Evolutionary conservation across 352 stramenopile species (phyloP), one percentile per base, ranked within the genome.

Genomic region (Phytopythium aichiense): DNA sequence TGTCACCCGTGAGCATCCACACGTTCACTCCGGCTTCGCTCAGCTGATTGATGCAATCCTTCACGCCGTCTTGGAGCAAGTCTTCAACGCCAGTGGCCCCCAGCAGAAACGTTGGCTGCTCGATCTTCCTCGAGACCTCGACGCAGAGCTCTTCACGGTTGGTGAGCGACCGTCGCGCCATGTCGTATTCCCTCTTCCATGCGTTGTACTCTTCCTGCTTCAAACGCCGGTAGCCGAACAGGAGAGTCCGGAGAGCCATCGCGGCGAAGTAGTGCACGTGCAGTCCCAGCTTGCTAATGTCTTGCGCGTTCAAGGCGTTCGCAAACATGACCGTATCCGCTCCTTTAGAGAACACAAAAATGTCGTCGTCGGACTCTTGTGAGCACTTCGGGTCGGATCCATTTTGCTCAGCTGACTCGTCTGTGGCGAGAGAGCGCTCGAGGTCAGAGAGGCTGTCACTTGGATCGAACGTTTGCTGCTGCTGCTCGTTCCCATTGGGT

Each of bases 1-100:
- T 99, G 67, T 99, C 97, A 16, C 98, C 98, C 20, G 98, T 99
- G 8, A 99, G 86, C 69, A 99, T 98, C 97, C 97, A 99, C 25
- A 99, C 89, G 64, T 99, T 99, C 45, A 99, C 98, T 0, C 97
- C 97, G 38, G 97, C 98, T 20, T 97, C 89, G 15, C 77, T 91
- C 6, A 99, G 77, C 20, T 96, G 95, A 7, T 95, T 77, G 68
- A 99, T 98, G 35, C 95, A 98, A 59, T 99, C 91, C 40, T 89
- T 85, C 2, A 99, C 97, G 16, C 95, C 95, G 43, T 98, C 91
- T 73, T 99, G 97, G 5, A 99, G 78, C 60, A 97, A 77, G 69
- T 99, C 97, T 82, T 99, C 97, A 25, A 99, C 98, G 0, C 95
- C 97, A 2, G 95, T 99, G 20, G 96, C 96, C 22, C 97, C 97